Conservation (phyloP, 495 filamentous ascomycete species). For the Podospora didyma region DNA sequence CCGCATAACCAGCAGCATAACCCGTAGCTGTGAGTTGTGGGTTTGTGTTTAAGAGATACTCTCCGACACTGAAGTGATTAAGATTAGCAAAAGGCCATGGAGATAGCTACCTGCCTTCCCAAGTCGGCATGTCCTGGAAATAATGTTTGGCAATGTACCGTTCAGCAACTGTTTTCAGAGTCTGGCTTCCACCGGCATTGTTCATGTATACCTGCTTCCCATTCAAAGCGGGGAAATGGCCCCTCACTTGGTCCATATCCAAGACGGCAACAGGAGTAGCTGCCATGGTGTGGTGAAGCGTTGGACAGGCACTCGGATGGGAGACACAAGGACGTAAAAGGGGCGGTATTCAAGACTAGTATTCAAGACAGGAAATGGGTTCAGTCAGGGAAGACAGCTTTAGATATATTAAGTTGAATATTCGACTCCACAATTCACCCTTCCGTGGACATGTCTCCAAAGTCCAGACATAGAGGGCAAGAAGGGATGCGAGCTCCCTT, state of each 20-base stretch:
- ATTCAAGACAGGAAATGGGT: not conserved
- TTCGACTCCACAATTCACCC: no score
- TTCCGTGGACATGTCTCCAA: no score
- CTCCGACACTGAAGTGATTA: constrained; percentile 44
- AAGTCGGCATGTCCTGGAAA: not conserved
- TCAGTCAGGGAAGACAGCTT: not conserved
- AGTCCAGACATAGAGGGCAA: not conserved
- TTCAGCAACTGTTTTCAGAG: constrained; percentile 58
- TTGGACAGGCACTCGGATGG: not conserved
- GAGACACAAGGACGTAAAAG: no score
- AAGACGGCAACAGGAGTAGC: constrained; percentile 25
- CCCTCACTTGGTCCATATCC: constrained; percentile 50
- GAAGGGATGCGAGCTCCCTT: not conserved
- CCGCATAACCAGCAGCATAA: constrained; percentile 52
- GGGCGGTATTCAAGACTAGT: no score
- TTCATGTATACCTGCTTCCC: constrained; percentile 67
- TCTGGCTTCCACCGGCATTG: constrained; percentile 72
- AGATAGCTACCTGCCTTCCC: no score
- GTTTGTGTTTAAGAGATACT: constrained; percentile 64
- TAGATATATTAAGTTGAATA: not conserved
- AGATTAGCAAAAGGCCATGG: constrained; percentile 1
- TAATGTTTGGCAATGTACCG: constrained; percentile 42
- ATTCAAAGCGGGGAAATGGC: constrained; percentile 61
- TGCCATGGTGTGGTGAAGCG: no score
- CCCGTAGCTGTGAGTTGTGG: constrained; percentile 67